phyloP scores from a whole-genome alignment of 352 stramenopile genomes.

The Aphanomyces astaci region DNA sequence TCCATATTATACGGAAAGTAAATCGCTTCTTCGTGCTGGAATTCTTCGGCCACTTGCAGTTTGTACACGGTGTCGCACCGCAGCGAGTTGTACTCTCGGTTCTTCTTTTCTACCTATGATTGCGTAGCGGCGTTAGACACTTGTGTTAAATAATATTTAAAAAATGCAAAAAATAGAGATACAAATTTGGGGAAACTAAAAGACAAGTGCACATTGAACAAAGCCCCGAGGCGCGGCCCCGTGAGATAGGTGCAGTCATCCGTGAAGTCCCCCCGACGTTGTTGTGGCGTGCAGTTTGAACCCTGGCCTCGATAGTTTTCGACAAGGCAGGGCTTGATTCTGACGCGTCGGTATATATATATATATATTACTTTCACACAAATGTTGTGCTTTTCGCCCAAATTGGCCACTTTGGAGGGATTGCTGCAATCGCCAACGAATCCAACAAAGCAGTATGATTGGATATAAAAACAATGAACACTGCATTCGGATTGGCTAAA shows the following conservation, averaged over 20 bases:
- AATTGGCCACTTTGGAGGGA: too few species aligned
- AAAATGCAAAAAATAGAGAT: too few species aligned
- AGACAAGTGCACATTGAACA: constrained; percentile 8
- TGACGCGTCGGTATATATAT: constrained; percentile 40
- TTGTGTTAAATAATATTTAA: too few species aligned
- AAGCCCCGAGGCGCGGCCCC: not conserved
- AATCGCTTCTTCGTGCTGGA: constrained; percentile 93
- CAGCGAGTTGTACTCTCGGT: constrained; percentile 90
- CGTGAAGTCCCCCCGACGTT: constrained; percentile 22
- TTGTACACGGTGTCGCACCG: constrained; percentile 94
- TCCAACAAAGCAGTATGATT: too few species aligned
- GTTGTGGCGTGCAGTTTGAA: constrained; percentile 82
- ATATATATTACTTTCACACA: too few species aligned
- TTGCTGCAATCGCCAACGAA: too few species aligned
- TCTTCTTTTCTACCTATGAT: constrained; percentile 75
- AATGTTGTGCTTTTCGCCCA: too few species aligned
- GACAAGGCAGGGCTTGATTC: constrained; percentile 68
- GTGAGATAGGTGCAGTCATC: not conserved
- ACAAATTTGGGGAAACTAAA: not conserved
- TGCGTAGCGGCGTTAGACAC: too few species aligned
- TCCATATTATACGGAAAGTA: constrained; percentile 99
- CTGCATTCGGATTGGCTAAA: too few species aligned
- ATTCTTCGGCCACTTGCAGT: constrained; percentile 92
- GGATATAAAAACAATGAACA: too few species aligned
- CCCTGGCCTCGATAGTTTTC: constrained; percentile 33